These are phyloP conservation scores for Pelargonium australe DNA, from an alignment of 441 rosid genomes.

Conservation along the genomic window DNA sequence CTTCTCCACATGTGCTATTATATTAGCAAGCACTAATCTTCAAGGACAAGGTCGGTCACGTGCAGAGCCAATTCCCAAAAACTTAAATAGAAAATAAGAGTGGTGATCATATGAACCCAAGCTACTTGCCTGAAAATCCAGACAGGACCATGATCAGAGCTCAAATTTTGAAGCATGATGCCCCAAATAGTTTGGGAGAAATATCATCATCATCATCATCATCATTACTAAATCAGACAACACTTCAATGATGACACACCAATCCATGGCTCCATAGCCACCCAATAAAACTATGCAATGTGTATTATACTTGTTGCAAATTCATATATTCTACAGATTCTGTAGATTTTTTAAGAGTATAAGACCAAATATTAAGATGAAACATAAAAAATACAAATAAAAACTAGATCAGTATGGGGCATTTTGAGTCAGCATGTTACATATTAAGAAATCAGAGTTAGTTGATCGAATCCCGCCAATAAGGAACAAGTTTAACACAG, in stretches of 20 bases:
- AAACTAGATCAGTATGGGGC: not conserved
- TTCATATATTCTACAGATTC: not conserved
- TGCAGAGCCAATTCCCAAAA: constrained; percentile 20
- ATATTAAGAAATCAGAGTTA: not conserved
- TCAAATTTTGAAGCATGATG: constrained; percentile 4
- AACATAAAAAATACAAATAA: not conserved
- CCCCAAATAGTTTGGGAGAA: not conserved
- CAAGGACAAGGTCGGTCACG: constrained; percentile 20
- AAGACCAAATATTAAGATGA: not conserved
- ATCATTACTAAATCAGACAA: constrained; percentile 5
- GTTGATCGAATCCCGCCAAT: not conserved
- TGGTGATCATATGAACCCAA: constrained; percentile 3
- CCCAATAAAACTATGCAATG: not conserved
- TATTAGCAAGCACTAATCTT: constrained; percentile 4
- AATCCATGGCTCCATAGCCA: not conserved
- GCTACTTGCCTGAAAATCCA: constrained; percentile 8
- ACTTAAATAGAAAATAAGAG: not conserved
- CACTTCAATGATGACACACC: not conserved
- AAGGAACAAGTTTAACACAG: not conserved
- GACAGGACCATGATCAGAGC: constrained; percentile 5
- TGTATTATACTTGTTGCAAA: constrained; percentile 1
- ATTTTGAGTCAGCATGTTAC: not conserved
- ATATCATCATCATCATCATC: constrained; percentile 1
- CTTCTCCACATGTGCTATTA: constrained; percentile 21
- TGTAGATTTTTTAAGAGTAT: constrained; percentile 2